phyloP scores from a whole-genome alignment of 2,329 filamentous ascomycete genomes.

The Davidsoniella neocaledoniae region DNA sequence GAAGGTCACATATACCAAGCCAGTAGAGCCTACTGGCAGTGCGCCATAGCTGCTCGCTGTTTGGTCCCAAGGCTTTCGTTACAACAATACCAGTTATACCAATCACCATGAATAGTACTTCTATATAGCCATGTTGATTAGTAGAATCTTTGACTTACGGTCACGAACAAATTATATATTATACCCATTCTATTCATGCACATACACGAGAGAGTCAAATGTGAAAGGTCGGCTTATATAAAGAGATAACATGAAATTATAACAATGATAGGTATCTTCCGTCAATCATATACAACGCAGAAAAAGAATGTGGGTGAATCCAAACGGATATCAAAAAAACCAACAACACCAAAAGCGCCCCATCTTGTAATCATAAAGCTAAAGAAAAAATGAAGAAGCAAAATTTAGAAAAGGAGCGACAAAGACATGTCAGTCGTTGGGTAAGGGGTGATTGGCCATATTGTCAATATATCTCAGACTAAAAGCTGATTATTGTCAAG shows the following conservation, averaged over 20 bases:
- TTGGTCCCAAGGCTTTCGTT: background rate
- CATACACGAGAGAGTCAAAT: background rate
- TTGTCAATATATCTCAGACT: background rate
- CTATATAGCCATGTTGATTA: slow-evolving; percentile 11
- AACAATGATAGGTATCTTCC: slow-evolving; percentile 8
- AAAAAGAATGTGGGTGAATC: background rate
- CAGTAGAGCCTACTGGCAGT: slow-evolving; percentile 38
- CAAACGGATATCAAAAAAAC: background rate
- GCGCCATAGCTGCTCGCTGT: slow-evolving; percentile 25
- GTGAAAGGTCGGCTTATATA: background rate
- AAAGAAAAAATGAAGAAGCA: slow-evolving; percentile 3
- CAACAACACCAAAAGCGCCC: background rate
- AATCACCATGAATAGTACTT: slow-evolving; percentile 16
- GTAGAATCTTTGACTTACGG: background rate
- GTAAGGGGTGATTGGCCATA: background rate
- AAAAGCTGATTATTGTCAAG: background rate
- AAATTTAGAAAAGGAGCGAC: background rate
- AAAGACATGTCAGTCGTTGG: background rate
- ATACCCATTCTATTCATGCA: slow-evolving; percentile 11
- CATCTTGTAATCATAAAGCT: slow-evolving; percentile 1
- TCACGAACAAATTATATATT: slow-evolving; percentile 7
- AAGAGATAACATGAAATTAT: slow-evolving; percentile 5
- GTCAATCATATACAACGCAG: slow-evolving; percentile 8
- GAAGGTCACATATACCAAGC: slow-evolving; percentile 75
- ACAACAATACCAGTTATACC: background rate